These are phyloP conservation scores for Russula sp. DNA, from an alignment of 768 basidiomycete genomes.

Conservation along the genomic window DNA sequence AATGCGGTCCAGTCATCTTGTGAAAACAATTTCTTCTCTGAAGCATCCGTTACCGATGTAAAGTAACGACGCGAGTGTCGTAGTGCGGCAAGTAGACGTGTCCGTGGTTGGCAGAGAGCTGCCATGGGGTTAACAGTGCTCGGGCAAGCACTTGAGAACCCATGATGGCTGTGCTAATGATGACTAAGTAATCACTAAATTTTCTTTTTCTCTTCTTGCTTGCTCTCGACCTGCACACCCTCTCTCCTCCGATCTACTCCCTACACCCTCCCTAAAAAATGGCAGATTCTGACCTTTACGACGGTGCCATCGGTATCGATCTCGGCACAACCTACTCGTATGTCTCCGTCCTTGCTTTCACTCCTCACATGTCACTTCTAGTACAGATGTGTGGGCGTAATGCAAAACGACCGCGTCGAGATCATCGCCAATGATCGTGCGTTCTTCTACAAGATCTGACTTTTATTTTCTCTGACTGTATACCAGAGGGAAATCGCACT, in stretches of 20 bases:
- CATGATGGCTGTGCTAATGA: not conserved
- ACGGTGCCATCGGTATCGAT: constrained; percentile 96
- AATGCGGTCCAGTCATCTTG: constrained; percentile 59
- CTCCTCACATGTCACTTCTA: constrained; percentile 25
- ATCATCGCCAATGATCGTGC: constrained; percentile 96
- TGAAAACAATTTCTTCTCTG: constrained; percentile 34
- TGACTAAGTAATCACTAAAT: constrained; percentile 10
- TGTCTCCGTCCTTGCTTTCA: constrained; percentile 27
- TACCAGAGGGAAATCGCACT: constrained; percentile 91
- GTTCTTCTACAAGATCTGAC: constrained; percentile 30
- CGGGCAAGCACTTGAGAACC: too few species aligned
- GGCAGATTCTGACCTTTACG: constrained; percentile 66
- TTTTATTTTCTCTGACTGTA: constrained; percentile 8
- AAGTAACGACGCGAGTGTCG: constrained; percentile 3
- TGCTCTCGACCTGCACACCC: constrained; percentile 28
- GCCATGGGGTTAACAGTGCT: constrained; percentile 5
- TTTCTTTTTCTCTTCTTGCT: constrained; percentile 1
- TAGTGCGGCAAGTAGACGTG: constrained; percentile 4
- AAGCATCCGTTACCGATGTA: constrained; percentile 17
- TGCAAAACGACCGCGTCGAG: constrained; percentile 99
- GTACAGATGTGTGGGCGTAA: constrained; percentile 91
- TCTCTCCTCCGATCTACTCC: constrained; percentile 28
- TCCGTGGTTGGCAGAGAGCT: constrained; percentile 24
- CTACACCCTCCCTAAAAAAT: constrained; percentile 45
- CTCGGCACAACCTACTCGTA: constrained; percentile 97